Base-by-base conservation (phyloP, 805 yeast genomes). In the Saccharomycopsis sp. region DNA sequence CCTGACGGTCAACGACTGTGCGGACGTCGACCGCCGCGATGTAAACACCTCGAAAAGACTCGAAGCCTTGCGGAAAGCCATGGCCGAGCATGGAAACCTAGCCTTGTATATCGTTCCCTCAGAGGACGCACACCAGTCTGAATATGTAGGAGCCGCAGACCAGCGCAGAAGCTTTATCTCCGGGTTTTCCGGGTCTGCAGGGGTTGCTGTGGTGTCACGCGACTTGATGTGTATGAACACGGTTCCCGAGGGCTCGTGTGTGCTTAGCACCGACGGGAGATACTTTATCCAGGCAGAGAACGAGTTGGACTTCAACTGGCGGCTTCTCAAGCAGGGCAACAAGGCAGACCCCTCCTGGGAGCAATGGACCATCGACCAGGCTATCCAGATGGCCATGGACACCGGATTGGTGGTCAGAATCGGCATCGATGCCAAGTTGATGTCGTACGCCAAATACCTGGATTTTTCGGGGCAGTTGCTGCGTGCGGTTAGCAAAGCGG, bases 171-270 rank as follows among this genome's bases (percentile, higher is more conserved):
- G 82, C 56, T 92, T 79, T 65, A 86, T 92, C 24, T 80, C 91
- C 4, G 97, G 91, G 0, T 92, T 92, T 72, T 86, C 92, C 12
- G 99, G 98, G 0, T 84, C 92, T 53, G 96, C 97, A 1, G 99
- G 98, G 23, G 75, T 89, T 21, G 97, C 97, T 1, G 79, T 94
- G n/a, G 78, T 92, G 18, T 84, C 96, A 2, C 68, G 75, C 50
- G 76, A 77, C 56, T 61, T 74, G 4, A 64, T 76, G 47, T 71
- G 72, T 34, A 71, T 75, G 65, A 77, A 71, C 54, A 78, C 74
- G 1, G 64, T 65, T 1, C 75, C 80, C 21, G 73, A 72, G 9
- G 89, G 90, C 0, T 80, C 82, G 52, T 95, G 97, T 14, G 88
- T 87, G 0, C 73, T 94, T 54, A 83, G 96, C 7, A 94, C 99